Evolutionary conservation across 192 early-diverging fungal genomes (phyloP).

Genomic region (Mortierella claussenii): DNA sequence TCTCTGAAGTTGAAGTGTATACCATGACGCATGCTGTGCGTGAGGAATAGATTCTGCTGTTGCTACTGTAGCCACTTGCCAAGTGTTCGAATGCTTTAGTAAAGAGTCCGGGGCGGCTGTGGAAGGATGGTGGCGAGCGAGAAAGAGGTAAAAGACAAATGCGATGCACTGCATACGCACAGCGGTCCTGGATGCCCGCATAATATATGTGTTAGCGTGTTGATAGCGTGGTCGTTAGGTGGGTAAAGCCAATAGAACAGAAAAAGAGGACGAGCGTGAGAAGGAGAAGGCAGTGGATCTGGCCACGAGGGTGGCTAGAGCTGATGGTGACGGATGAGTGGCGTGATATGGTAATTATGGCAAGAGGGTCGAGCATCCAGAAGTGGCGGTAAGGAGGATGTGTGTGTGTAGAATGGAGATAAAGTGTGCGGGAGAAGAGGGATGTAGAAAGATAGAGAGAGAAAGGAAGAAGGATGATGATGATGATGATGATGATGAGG

Average conservation of each 20-base stretch:
- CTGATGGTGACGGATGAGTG: not conserved
- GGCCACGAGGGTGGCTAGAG: not conserved
- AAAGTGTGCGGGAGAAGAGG: not conserved
- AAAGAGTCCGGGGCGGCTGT: not conserved
- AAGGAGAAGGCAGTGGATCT: too few species aligned
- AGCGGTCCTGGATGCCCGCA: not conserved
- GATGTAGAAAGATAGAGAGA: not conserved
- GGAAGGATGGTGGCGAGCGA: not conserved
- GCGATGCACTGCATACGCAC: not conserved
- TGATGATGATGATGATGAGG: too few species aligned
- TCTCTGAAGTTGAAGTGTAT: too few species aligned
- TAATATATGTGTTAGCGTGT: not conserved
- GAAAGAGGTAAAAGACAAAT: not conserved
- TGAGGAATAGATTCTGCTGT: not conserved
- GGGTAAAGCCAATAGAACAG: too few species aligned
- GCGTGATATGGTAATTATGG: not conserved
- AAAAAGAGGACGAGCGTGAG: too few species aligned
- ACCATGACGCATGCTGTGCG: not conserved
- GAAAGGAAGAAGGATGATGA: not conserved
- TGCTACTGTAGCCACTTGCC: too few species aligned
- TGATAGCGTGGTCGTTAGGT: too few species aligned
- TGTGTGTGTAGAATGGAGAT: too few species aligned
- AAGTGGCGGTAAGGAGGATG: too few species aligned
- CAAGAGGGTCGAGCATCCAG: not conserved
- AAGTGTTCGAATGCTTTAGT: not conserved